Conservation (phyloP, 2,329 filamentous ascomycete genomes). For the Coniosporium tulheliwenetii region DNA sequence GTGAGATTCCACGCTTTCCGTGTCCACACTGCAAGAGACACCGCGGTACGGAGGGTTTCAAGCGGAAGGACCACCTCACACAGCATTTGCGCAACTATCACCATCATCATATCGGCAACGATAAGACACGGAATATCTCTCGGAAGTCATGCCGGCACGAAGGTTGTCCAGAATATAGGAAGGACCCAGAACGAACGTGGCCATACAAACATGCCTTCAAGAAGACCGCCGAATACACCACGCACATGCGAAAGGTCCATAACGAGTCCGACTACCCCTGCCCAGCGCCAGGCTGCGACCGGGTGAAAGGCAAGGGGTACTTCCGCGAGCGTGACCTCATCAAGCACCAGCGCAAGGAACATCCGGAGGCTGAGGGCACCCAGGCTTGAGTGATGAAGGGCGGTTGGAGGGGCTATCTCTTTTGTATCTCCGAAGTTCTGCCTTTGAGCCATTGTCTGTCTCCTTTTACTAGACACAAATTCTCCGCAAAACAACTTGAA, state of each 20-base stretch:
- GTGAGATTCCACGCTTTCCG: constrained; percentile 7
- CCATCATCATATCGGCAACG: constrained; percentile 17
- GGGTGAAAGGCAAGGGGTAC: constrained; percentile 8
- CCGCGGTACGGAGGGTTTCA: constrained; percentile 18
- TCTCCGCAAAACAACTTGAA: no score
- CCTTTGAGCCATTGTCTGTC: no score
- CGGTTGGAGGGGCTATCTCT: no score
- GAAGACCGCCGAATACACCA: constrained; percentile 14
- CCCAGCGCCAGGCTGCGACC: constrained; percentile 12
- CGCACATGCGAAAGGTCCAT: constrained; percentile 22
- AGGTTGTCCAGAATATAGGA: constrained; percentile 8
- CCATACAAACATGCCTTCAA: constrained; percentile 1
- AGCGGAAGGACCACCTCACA: constrained; percentile 20
- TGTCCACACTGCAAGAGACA: constrained; percentile 18
- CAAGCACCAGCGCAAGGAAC: constrained; percentile 6
- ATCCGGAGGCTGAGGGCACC: background rate
- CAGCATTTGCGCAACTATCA: constrained; percentile 24
- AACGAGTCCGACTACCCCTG: constrained; percentile 19
- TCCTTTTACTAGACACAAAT: no score
- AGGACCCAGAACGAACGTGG: background rate
- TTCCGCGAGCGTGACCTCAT: constrained; percentile 7
- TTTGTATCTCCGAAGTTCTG: no score
- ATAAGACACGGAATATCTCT: constrained; percentile 8
- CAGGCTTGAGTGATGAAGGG: no score
- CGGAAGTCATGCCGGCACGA: constrained; percentile 7